phyloP scores from a whole-genome alignment of 1,284 basidiomycete genomes.

The Dichomitus squalens region DNA sequence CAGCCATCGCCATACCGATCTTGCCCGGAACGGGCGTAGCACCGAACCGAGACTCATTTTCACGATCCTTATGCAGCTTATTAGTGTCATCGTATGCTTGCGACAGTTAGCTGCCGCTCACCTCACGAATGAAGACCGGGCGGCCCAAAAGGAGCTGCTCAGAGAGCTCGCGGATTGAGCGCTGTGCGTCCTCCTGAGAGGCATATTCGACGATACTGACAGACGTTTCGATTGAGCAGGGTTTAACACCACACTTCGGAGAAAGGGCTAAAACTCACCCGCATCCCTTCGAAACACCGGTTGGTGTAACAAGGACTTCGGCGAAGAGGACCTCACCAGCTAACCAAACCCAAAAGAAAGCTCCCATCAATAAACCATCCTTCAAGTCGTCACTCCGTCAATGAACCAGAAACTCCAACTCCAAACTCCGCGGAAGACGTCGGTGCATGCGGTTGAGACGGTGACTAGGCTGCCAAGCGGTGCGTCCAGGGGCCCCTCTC shows the following conservation, averaged over 20 bases:
- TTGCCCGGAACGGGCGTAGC: conserved; percentile 91
- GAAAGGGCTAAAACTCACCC: conserved; percentile 65
- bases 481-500: conserved; percentile 15
- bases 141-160: conserved; percentile 89
- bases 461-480: background rate
- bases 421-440: conserved; percentile 23
- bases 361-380: conserved; percentile 81
- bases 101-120: conserved; percentile 34
- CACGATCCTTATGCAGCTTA: conserved; percentile 75
- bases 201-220: conserved; percentile 90
- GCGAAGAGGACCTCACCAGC: conserved; percentile 98
- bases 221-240: background rate
- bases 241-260: conserved; percentile 7
- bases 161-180: conserved; percentile 84
- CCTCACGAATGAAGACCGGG: conserved; percentile 95
- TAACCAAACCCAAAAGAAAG: conserved; percentile 79
- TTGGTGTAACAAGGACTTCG: conserved; percentile 96
- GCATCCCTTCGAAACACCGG: conserved; percentile 97
- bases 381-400: conserved; percentile 72
- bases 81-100: background rate
- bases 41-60: conserved; percentile 93
- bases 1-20: conserved; percentile 89
- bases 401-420: conserved; percentile 48
- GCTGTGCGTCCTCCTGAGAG: conserved; percentile 81
- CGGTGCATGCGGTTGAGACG: conserved; percentile 12